A percentile compares a stretch with the other conserved stretches of the same genome.
These are phyloP conservation scores for Akanthomyces uredinophilus DNA, from an alignment of 2,329 filamentous ascomycete species.

Conservation along the genomic window DNA sequence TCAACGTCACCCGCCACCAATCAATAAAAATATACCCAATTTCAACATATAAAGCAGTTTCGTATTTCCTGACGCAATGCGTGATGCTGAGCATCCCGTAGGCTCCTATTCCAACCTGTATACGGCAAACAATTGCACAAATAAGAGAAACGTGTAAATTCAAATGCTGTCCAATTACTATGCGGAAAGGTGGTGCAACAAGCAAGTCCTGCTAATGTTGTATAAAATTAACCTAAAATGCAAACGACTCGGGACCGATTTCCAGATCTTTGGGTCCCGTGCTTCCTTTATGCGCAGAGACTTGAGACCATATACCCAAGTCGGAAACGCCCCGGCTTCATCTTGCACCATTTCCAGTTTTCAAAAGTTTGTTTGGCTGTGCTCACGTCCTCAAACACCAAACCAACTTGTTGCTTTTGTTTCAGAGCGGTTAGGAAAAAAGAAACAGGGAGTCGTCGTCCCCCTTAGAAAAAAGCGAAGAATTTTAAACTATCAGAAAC, in stretches of 20 bases:
- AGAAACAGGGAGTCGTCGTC: no score
- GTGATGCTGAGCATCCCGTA: background rate
- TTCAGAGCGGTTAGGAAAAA: no score
- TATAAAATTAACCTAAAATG: background rate
- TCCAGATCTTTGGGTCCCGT: no score
- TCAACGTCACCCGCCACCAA: conserved; percentile 11
- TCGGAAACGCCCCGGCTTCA: no score
- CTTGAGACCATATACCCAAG: no score
- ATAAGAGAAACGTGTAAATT: background rate
- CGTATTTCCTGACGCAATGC: no score
- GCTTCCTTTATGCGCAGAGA: no score
- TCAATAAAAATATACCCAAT: conserved; percentile 10
- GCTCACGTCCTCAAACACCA: no score
- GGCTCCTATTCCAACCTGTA: background rate
- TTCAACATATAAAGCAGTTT: conserved; percentile 2
- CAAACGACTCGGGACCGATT: background rate
- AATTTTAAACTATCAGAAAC: no score
- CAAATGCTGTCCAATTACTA: background rate
- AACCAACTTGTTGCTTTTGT: no score
- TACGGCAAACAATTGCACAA: background rate
- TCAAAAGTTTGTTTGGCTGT: background rate
- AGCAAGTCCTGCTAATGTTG: background rate
- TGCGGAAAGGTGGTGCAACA: background rate
- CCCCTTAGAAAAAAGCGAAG: no score
- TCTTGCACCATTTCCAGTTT: no score